Evolutionary conservation across 2,329 filamentous ascomycete species (phyloP).

Genomic region (Nemania serpens): DNA sequence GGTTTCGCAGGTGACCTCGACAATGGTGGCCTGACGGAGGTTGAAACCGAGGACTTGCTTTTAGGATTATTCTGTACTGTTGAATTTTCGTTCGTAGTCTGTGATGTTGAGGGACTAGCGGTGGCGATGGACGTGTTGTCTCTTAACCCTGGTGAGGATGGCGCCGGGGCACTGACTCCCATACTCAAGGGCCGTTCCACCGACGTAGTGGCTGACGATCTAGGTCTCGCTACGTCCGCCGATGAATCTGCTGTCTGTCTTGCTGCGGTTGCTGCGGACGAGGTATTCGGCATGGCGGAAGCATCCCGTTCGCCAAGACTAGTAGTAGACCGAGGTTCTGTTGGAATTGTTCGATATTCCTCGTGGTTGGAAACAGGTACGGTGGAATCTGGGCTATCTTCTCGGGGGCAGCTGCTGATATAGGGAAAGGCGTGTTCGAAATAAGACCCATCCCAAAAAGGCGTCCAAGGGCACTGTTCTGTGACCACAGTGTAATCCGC

Average conservation of each 20-base stretch:
- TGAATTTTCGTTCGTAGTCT: constrained; percentile 27
- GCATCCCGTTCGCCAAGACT: constrained; percentile 25
- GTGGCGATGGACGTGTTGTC: constrained; percentile 21
- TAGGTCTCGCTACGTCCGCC: constrained; percentile 19
- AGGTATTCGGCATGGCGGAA: constrained; percentile 20
- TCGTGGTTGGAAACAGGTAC: constrained; percentile 21
- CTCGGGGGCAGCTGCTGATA: constrained; percentile 25
- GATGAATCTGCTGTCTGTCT: constrained; percentile 26
- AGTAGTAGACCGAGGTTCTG: constrained; percentile 22
- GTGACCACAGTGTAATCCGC: constrained; percentile 18
- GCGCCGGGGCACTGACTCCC: constrained; percentile 13
- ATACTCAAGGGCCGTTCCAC: constrained; percentile 23
- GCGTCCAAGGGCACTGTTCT: constrained; percentile 34
- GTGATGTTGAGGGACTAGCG: constrained; percentile 27
- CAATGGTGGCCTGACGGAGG: constrained; percentile 39
- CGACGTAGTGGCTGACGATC: constrained; percentile 15
- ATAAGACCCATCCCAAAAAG: constrained; percentile 39
- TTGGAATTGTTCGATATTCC: constrained; percentile 16
- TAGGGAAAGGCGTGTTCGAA: constrained; percentile 32
- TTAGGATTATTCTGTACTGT: constrained; percentile 28
- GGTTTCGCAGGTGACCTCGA: constrained; percentile 28
- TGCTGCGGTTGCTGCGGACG: constrained; percentile 26
- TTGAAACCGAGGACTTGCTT: constrained; percentile 34
- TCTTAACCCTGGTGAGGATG: constrained; percentile 23
- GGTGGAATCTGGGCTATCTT: constrained; percentile 22